A percentile compares a stretch with the other conserved stretches of the same genome.
Evolutionary conservation across 2,329 filamentous ascomycete genomes (phyloP).

Genomic region (Fusarium drepaniforme): DNA sequence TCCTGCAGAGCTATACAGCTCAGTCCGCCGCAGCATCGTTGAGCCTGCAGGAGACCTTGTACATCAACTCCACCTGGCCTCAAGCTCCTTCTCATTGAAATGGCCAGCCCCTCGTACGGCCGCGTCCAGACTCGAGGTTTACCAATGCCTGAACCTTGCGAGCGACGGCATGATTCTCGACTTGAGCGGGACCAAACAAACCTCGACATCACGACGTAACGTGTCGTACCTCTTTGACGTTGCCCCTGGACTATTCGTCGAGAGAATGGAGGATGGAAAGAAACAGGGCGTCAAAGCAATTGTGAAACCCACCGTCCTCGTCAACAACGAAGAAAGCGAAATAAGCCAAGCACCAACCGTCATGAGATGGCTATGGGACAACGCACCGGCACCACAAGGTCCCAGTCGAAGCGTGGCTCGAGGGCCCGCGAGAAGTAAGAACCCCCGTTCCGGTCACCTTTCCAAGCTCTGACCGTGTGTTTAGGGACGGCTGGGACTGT

Average conservation of each 20-base stretch:
- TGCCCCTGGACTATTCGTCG: conserved; percentile 53
- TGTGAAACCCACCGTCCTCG: conserved; percentile 49
- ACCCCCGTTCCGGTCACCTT: conserved; percentile 14
- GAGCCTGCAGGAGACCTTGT: conserved; percentile 53
- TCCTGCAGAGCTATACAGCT: conserved; percentile 47
- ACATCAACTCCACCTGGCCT: conserved; percentile 51
- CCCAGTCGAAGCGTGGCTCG: conserved; percentile 34
- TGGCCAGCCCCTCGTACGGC: conserved; percentile 53
- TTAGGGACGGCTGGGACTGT: conserved; percentile 39
- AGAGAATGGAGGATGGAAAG: conserved; percentile 49
- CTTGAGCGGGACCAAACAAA: conserved; percentile 45
- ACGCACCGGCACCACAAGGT: conserved; percentile 32
- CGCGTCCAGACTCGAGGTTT: conserved; percentile 51
- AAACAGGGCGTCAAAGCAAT: conserved; percentile 49
- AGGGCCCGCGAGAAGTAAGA: conserved; percentile 46
- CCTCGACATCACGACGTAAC: conserved; percentile 45
- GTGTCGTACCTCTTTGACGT: conserved; percentile 53
- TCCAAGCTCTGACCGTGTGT: conserved; percentile 46
- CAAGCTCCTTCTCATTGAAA: conserved; percentile 51
- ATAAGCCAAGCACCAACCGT: conserved; percentile 48
- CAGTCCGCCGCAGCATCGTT: conserved; percentile 49
- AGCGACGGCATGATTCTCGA: conserved; percentile 47
- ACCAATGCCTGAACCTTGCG: conserved; percentile 53
- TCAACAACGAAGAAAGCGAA: conserved; percentile 45
- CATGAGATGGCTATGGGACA: conserved; percentile 51